These are phyloP conservation scores for Ophiostoma ulmi DNA, from an alignment of 2,329 filamentous ascomycete genomes.

Conservation along the genomic window DNA sequence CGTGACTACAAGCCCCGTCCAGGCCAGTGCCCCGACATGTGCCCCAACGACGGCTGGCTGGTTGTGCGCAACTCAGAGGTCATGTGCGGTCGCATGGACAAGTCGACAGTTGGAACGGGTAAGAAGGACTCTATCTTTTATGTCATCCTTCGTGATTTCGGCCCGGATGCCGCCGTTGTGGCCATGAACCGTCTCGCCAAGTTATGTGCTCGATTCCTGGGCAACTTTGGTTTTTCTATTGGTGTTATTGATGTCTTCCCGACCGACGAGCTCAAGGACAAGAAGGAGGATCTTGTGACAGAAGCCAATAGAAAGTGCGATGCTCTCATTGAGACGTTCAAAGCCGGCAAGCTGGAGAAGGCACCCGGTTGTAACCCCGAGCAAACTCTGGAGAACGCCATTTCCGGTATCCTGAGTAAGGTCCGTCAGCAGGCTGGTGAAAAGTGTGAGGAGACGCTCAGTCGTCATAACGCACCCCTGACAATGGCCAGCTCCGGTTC, in stretches of 20 bases:
- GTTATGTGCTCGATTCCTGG: conserved; percentile 80
- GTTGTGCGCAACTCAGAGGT: conserved; percentile 94
- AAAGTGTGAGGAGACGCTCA: conserved; percentile 84
- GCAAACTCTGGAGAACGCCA: conserved; percentile 81
- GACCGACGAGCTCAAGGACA: conserved; percentile 60
- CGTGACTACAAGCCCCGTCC: conserved; percentile 66
- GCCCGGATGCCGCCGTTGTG: conserved; percentile 77
- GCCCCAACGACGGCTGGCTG: conserved; percentile 82
- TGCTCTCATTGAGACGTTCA: conserved; percentile 74
- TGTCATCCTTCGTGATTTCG: conserved; percentile 90
- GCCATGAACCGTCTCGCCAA: conserved; percentile 94
- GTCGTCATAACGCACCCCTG: conserved; percentile 83
- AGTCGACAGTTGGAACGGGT: conserved; percentile 90
- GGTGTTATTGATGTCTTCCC: conserved; percentile 94
- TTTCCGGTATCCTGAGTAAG: conserved; percentile 86
- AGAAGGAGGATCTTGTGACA: conserved; percentile 72
- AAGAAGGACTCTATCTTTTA: conserved; percentile 99
- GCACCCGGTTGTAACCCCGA: conserved; percentile 86
- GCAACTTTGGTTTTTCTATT: conserved; percentile 91
- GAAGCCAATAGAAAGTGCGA: conserved; percentile 77
- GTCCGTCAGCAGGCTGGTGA: conserved; percentile 88
- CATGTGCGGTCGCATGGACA: conserved; percentile 98
- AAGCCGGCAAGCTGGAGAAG: conserved; percentile 74
- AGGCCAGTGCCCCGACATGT: conserved; percentile 61
- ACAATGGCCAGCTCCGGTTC: conserved; percentile 98